Evolutionary conservation across 2,329 filamentous ascomycete genomes (phyloP).

Genomic region (Pezicula carpinea): DNA sequence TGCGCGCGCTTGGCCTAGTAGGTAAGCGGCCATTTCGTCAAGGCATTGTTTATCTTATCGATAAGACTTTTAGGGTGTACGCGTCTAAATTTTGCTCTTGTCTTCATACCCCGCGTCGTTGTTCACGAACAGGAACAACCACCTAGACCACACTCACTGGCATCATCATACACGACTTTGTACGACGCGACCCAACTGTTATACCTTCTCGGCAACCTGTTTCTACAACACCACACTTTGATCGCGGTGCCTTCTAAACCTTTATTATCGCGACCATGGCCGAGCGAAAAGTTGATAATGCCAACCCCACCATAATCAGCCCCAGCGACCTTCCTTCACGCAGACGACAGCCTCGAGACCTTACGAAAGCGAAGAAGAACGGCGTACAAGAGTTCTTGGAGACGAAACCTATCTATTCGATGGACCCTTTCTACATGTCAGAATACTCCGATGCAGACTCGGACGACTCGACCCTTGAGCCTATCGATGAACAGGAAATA

Average conservation of each 20-base stretch:
- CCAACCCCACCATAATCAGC: constrained; percentile 90
- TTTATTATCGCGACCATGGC: constrained; percentile 2
- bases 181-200: background rate
- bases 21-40: too few species aligned
- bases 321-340: constrained; percentile 84
- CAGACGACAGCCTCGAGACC: constrained; percentile 47
- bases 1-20: too few species aligned
- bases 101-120: too few species aligned
- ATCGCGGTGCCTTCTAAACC: background rate
- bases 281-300: constrained; percentile 55
- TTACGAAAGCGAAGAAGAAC: constrained; percentile 31
- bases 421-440: constrained; percentile 30
- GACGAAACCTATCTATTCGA: constrained; percentile 23
- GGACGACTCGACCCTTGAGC: constrained; percentile 64
- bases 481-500: constrained; percentile 95
- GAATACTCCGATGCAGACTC: constrained; percentile 28
- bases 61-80: too few species aligned
- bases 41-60: too few species aligned
- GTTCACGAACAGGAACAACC: too few species aligned
- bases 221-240: background rate
- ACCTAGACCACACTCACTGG: too few species aligned
- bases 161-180: too few species aligned
- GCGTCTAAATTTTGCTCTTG: too few species aligned
- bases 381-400: constrained; percentile 23
- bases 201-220: background rate